Percentiles rank a stretch among this genome's conserved stretches.
phyloP scores from a whole-genome alignment of 2,329 filamentous ascomycete genomes.

The Zasmidium angulare region DNA sequence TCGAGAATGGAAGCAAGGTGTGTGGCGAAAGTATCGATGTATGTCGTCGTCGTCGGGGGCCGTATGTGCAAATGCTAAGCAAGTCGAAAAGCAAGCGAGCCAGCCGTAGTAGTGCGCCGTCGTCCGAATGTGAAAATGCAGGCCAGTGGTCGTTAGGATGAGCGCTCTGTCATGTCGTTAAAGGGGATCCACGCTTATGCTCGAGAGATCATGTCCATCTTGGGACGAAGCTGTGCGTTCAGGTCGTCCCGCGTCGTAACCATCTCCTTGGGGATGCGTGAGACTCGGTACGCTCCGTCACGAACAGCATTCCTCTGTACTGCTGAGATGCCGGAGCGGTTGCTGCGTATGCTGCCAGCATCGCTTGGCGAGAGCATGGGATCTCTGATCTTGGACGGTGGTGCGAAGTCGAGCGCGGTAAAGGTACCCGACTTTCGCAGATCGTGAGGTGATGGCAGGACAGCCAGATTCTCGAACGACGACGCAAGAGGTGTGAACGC shows the following conservation, averaged over 20 bases:
- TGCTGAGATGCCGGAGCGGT: conserved; percentile 74
- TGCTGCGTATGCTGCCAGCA: conserved; percentile 60
- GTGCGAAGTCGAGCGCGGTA: conserved; percentile 77
- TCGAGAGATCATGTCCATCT: conserved; percentile 27
- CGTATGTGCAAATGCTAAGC: not conserved
- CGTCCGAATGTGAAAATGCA: not conserved
- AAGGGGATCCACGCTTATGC: conserved; percentile 9
- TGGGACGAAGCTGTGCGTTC: conserved; percentile 56
- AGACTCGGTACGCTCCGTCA: conserved; percentile 80
- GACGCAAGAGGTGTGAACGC: conserved; percentile 76
- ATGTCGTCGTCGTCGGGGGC: not conserved
- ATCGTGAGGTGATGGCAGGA: conserved; percentile 82
- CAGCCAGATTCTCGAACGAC: conserved; percentile 81
- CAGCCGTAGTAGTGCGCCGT: not conserved
- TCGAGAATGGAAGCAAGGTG: not conserved
- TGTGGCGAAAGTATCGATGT: not conserved
- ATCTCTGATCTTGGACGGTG: conserved; percentile 71
- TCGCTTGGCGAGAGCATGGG: conserved; percentile 43
- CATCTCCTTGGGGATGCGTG: conserved; percentile 75
- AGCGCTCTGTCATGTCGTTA: not conserved
- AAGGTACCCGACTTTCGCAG: conserved; percentile 77
- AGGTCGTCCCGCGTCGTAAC: conserved; percentile 76
- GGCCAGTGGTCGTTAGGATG: not conserved
- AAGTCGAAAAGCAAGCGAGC: not conserved
- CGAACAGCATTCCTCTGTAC: conserved; percentile 71